Percentiles rank a stretch among this genome's conserved stretches.
phyloP scores from a whole-genome alignment of 257 asterid genomes.

The Coffea eugenioides region DNA sequence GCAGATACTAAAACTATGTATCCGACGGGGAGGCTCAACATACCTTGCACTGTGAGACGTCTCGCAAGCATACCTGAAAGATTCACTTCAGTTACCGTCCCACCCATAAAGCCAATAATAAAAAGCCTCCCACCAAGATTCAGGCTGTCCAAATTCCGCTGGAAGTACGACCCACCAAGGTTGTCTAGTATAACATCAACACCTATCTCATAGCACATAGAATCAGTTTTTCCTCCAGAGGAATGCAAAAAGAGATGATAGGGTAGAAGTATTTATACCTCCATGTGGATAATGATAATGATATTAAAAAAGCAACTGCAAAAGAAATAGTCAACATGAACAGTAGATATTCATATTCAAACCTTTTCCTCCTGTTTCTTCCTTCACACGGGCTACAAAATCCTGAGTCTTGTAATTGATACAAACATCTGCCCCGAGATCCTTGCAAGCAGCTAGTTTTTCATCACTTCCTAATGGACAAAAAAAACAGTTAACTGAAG shows the following conservation, averaged over 20 bases:
- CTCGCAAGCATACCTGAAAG: constrained; percentile 56
- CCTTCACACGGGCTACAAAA: constrained; percentile 80
- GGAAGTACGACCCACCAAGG: constrained; percentile 74
- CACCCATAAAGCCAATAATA: constrained; percentile 93
- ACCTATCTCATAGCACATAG: constrained; percentile 41
- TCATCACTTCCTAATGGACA: constrained; percentile 73
- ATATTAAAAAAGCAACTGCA: neutral
- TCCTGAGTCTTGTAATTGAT: constrained; percentile 94
- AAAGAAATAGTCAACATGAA: too few relatives aligned
- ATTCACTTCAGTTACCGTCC: constrained; percentile 59
- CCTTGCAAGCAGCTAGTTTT: constrained; percentile 87
- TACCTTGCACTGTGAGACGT: constrained; percentile 93
- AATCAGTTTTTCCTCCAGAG: constrained; percentile 6
- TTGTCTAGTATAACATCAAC: constrained; percentile 89
- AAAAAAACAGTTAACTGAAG: neutral
- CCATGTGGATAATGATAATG: neutral
- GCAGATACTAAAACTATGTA: neutral
- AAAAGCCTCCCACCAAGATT: constrained; percentile 83
- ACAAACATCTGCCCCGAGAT: constrained; percentile 93
- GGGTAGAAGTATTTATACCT: neutral
- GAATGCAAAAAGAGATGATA: neutral
- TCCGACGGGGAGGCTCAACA: neutral
- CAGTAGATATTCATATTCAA: neutral
- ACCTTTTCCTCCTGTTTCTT: constrained; percentile 97
- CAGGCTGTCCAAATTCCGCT: constrained; percentile 73